Evolutionary conservation across 129 eudicot genomes (phyloP).

Genomic region (Escallonia rubra): DNA sequence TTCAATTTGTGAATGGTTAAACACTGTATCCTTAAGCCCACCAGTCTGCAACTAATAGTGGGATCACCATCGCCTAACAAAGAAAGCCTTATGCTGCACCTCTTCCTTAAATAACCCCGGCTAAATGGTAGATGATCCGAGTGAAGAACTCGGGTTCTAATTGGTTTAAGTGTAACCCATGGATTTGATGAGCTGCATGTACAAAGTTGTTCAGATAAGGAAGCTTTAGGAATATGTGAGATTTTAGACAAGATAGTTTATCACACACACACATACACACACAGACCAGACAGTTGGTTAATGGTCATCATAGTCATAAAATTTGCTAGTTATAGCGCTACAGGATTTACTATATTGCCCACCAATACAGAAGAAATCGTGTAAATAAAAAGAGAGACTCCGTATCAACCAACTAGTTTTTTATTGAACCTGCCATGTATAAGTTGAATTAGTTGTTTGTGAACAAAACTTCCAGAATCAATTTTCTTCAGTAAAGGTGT

Average conservation of each 20-base stretch:
- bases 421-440: no score
- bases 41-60: conserved; percentile 29
- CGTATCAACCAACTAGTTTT: no score
- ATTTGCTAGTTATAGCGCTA: not conserved
- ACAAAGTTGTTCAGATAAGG: not conserved
- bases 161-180: conserved; percentile 48
- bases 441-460: no score
- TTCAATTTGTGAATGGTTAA: conserved; percentile 31
- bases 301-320: no score
- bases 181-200: conserved; percentile 62
- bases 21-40: conserved; percentile 22
- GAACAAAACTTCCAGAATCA: no score
- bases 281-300: no score
- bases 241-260: no score
- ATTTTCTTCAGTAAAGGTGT: no score
- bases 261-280: no score
- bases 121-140: conserved; percentile 27
- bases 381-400: not conserved
- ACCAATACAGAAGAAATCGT: not conserved
- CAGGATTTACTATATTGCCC: not conserved
- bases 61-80: conserved; percentile 27
- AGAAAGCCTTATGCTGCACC: conserved; percentile 31
- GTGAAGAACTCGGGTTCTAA: conserved; percentile 27
- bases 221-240: no score
- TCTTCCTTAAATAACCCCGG: conserved; percentile 40